These are phyloP conservation scores for Guyanaporus albipodus DNA, from an alignment of 768 basidiomycete species.

Conservation along the genomic window DNA sequence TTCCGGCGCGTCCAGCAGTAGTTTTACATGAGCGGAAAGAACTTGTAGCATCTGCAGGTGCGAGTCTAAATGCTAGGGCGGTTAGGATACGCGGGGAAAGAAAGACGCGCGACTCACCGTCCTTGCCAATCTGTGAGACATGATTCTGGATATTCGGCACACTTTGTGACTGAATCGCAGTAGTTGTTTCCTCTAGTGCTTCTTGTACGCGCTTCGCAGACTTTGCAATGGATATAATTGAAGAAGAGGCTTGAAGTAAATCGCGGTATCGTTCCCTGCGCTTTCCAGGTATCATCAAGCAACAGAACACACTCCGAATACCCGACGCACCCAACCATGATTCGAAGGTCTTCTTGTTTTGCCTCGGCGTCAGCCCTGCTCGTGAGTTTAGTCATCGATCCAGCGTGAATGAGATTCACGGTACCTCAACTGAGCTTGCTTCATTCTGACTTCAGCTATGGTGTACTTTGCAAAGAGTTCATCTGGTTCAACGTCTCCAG, in stretches of 20 bases:
- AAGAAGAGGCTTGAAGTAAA: slow-evolving; percentile 78
- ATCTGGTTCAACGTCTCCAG: slow-evolving; percentile 53
- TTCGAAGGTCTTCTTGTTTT: slow-evolving; percentile 81
- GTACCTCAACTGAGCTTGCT: slow-evolving; percentile 69
- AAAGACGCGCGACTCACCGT: slow-evolving; percentile 36
- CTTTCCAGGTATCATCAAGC: slow-evolving; percentile 49
- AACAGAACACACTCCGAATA: background rate
- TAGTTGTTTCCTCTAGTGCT: slow-evolving; percentile 60
- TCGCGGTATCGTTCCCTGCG: slow-evolving; percentile 87
- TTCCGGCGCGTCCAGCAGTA: slow-evolving; percentile 90
- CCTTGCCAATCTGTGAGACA: slow-evolving; percentile 34
- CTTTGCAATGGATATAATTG: slow-evolving; percentile 70
- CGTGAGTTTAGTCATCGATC: slow-evolving; percentile 2
- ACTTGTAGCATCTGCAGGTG: slow-evolving; percentile 67
- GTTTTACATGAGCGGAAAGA: slow-evolving; percentile 83
- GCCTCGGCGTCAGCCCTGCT: slow-evolving; percentile 74
- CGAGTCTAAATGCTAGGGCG: slow-evolving; percentile 41
- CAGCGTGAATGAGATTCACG: slow-evolving; percentile 5
- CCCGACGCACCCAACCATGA: slow-evolving; percentile 86
- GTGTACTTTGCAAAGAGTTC: slow-evolving; percentile 69
- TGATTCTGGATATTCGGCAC: slow-evolving; percentile 42
- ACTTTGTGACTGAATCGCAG: slow-evolving; percentile 47
- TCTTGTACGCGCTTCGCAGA: slow-evolving; percentile 64
- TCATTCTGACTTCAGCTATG: slow-evolving; percentile 64
- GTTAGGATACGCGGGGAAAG: background rate